Percentiles rank a stretch among this genome's conserved stretches.
These are phyloP conservation scores for Abrus pulchellus DNA, from an alignment of 306 rosid genomes.

Conservation along the genomic window DNA sequence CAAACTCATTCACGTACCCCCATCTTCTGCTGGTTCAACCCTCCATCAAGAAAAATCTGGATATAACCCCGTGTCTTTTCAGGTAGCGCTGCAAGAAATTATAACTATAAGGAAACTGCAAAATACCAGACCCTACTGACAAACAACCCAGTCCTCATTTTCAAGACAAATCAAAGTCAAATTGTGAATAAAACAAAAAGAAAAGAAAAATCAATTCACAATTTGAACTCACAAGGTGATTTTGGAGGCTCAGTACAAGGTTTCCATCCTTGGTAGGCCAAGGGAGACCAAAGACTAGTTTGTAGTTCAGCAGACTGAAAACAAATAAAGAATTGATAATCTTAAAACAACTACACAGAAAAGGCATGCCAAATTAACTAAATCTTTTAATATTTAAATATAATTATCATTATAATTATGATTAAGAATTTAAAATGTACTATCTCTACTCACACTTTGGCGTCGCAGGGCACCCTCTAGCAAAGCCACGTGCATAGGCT, in stretches of 20 bases:
- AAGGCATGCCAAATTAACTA: constrained; percentile 23
- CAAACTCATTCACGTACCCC: constrained; percentile 72
- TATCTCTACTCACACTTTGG: constrained; percentile 55
- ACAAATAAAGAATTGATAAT: constrained; percentile 9
- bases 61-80: constrained; percentile 73
- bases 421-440: neutral
- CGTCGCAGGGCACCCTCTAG: constrained; percentile 78
- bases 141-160: constrained; percentile 16
- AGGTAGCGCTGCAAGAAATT: constrained; percentile 67
- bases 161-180: constrained; percentile 14
- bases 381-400: neutral
- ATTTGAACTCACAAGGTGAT: constrained; percentile 64
- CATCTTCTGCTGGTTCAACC: constrained; percentile 99
- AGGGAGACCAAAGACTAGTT: constrained; percentile 79
- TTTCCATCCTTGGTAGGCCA: constrained; percentile 79
- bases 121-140: constrained; percentile 27
- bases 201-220: constrained; percentile 3
- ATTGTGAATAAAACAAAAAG: neutral
- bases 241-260: constrained; percentile 66
- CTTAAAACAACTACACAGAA: constrained; percentile 17
- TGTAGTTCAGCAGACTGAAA: constrained; percentile 56
- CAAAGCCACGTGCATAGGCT: constrained; percentile 78
- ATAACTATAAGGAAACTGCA: constrained; percentile 24
- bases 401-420: neutral
- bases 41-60: constrained; percentile 97